A percentile compares a stretch with the other conserved stretches of the same genome.
Evolutionary conservation across 345 rosid genomes (phyloP).

Genomic region (Populus ilicifolia): DNA sequence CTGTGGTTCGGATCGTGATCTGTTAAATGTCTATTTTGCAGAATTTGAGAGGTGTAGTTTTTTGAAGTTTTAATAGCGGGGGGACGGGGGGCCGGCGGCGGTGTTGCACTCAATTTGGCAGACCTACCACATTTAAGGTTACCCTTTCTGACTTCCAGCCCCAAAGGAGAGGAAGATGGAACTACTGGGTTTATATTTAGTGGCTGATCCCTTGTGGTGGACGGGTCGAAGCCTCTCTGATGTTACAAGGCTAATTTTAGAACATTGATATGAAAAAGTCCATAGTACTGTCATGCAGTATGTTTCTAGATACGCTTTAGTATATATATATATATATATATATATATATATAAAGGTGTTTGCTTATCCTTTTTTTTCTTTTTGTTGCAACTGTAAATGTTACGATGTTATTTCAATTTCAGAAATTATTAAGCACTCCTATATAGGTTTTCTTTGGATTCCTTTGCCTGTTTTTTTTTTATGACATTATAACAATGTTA

Average conservation of each 20-base stretch:
- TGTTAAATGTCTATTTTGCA: slow-evolving; percentile 13
- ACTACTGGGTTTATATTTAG: slow-evolving; percentile 30
- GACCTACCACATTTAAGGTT: slow-evolving; percentile 17
- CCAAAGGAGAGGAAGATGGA: slow-evolving; percentile 29
- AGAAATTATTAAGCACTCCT: not conserved
- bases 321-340: not conserved
- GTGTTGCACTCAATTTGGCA: slow-evolving; percentile 30
- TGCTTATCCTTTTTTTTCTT: slow-evolving; percentile 11
- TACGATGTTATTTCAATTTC: not conserved
- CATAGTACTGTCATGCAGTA: slow-evolving; percentile 30
- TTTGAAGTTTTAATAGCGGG: slow-evolving; percentile 23
- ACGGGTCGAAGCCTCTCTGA: slow-evolving; percentile 28
- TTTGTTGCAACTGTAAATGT: slow-evolving; percentile 35
- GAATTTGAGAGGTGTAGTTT: slow-evolving; percentile 21
- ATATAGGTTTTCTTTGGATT: not conserved
- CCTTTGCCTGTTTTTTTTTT: not conserved
- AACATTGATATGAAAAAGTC: slow-evolving; percentile 36
- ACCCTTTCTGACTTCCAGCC: slow-evolving; percentile 26
- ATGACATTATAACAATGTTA: not conserved
- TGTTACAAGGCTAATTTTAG: slow-evolving; percentile 43
- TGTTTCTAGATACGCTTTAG: slow-evolving; percentile 26
- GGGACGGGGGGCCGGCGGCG: too few species aligned
- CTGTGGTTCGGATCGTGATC: slow-evolving; percentile 22
- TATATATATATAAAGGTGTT: slow-evolving; percentile 29
- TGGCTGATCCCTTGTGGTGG: slow-evolving; percentile 25